Evolutionary conservation across 2,329 filamentous ascomycete genomes (phyloP), one percentile per base, ranked within the genome.

Genomic region (Venturia nashicola): DNA sequence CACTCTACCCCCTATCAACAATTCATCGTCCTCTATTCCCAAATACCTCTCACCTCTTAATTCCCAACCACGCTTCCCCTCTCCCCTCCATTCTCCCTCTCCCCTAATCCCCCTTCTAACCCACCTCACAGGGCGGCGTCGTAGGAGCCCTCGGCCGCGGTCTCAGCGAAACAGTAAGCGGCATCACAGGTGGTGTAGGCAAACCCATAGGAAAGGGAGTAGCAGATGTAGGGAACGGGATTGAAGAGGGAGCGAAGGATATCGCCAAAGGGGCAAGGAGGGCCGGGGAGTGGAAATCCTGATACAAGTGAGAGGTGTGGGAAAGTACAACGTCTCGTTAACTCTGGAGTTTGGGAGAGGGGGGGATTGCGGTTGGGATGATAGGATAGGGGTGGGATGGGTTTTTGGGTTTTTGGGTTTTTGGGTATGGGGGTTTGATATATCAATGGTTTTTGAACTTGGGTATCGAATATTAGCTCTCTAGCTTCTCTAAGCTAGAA

Each of bases 201-300:
- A 78, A 77, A 64, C 80, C 82, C 1, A 69, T 86, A 1, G 83
- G 83, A 6, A 80, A 86, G 67, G 82, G 78, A 1, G 64, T 86
- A 14, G 76, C 78, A 7, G 81, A 77, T 67, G 69, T 83, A 5
- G 82, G 82, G 6, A 79, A 76, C 1, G 83, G 83, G 0, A 67
- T 86, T 2, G 77, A 85, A 73, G 75, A 76, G 54, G 84, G 81
- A 1, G 72, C 77, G 43, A 74, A 76, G 55, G 74, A 72, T 59
- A 76, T 84, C 1, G 79, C 79, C 18, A 78, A 81, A 72, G 82
- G 83, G 0, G 78, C 82, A 7, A 82, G 85, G 72, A 75, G 84
- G 68, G 83, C 83, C 11, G 83, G 83, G 2, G 73, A 84, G 70
- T 84, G 82, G 82, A 82, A 81, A 74, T 27, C 27, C 4, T 27